Base-by-base conservation (phyloP, 305 asterid genomes). In the Solanum hybrid region DNA sequence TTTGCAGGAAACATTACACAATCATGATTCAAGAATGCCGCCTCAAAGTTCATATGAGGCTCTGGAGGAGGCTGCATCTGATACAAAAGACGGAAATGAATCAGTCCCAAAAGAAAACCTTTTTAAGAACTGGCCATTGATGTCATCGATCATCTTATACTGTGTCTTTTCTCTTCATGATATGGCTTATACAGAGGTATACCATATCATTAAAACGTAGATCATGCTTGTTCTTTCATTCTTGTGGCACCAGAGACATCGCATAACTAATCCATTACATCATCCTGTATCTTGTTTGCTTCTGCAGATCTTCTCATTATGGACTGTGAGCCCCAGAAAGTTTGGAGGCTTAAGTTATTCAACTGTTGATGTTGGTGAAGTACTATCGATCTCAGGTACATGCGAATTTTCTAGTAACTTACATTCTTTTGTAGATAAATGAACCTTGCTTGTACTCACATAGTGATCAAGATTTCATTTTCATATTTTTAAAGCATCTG, bases 151-250 rank as follows among this genome's bases (percentile, higher is more conserved):
- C 90, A 88, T 95, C 31, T 93, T 95, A 10, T 96, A 95, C 90
- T 95, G 98, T 90, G 87, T 95, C 89, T 95, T 97, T 95, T 95
- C 98, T 51, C 98, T 97, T 93, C 99, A 95, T 92, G 99, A 95
- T 88, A 97, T 96, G 98, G 98, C 99, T 87, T 97, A 97, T 93
- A 37, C 95, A 0, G 99, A 97, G 97, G 99, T 97, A 92, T 31
- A 6, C 42, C 42, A 84, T 51, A 27, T 45, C 72, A 60, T 60
- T n/a, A 37, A n/a, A 36, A 37, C 5, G 7, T 37, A 12, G 32
- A n/a, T n/a, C 64, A 36, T 78, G 22, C 29, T 38, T 79, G 86
- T 79, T 78, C 34, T 79, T 79, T 79, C 86, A 38, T 24, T 38
- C 36, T 80, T 80, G 24, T 80, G 86, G 86, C 36, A 80, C 69